Evolutionary conservation across 768 basidiomycete species (phyloP), one percentile per base, ranked within the genome.

Genomic region (Floccularia luteovirens): DNA sequence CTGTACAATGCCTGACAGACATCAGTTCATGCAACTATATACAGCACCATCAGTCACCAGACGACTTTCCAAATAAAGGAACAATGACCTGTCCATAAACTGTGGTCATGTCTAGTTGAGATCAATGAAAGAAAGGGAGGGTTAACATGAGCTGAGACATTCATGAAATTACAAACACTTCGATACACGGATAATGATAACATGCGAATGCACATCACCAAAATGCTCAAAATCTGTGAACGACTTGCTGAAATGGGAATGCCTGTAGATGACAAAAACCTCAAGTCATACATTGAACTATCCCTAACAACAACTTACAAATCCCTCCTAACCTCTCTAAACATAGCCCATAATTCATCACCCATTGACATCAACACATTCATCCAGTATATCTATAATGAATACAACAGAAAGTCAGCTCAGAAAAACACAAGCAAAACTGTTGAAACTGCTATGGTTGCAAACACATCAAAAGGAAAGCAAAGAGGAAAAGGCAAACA

Each of bases 151-250:
- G 47, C 48, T 3, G 42, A 50, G 38, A 46, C 45, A 4, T 47
- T 54, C 31, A 45, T 50, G 11, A 48, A 53, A 19, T 42, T 60
- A 13, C 47, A 47, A 23, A 48, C 14, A 20, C 37, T 53, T 14
- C 41, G 47, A 2, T 57, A 46, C 40, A 16, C 22, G 10, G 45
- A 48, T 24, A 47, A 43, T 19, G 40, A 45, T 13, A 45, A 46
- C 31, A 48, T 56, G 45, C 41, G 40, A 1, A 11, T 17, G 16
- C 53, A 54, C 14, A 33, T 56, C 12, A 19, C 46, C 7, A 22
- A 24, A 4, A 47, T 55, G 43, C 32, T 20, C 5, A 45, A 51
- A 33, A 23, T 51, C 10, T 74, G 74, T 67, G 53, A 50, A 59
- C 47, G 31, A 7, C 43, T 48, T 11, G 22, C 38, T 27, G 43